Percentiles rank a stretch among this genome's conserved stretches.
phyloP scores from a whole-genome alignment of 108 stramenopile species.

The Nannochloropsis gaditana region DNA sequence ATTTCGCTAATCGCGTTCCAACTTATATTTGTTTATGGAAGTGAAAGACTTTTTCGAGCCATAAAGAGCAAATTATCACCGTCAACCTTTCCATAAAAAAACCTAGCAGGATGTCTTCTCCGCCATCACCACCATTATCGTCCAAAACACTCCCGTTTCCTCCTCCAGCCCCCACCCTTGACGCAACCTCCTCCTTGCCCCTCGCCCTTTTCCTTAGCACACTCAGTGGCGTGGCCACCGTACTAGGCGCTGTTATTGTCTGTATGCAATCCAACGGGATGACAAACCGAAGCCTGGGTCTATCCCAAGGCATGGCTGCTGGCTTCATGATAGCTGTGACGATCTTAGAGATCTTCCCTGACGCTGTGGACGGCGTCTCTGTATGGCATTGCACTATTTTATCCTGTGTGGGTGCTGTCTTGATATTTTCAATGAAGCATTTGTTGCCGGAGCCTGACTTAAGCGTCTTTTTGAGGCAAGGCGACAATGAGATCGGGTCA shows the following conservation, averaged over 20 bases:
- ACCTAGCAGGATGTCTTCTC: not conserved
- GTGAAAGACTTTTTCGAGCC: too few relatives aligned
- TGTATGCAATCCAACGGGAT: not conserved
- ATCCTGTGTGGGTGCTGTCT: constrained; percentile 28
- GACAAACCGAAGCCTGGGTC: constrained; percentile 55
- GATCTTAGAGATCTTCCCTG: constrained; percentile 70
- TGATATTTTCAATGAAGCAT: constrained; percentile 49
- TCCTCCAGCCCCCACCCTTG: not conserved
- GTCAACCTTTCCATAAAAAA: not conserved
- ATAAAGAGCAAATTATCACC: too few relatives aligned
- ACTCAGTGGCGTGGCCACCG: not conserved
- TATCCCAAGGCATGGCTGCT: constrained; percentile 62
- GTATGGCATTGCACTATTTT: constrained; percentile 27
- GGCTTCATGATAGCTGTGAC: constrained; percentile 78
- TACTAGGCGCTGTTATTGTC: not conserved
- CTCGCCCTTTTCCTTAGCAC: not conserved
- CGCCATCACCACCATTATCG: not conserved
- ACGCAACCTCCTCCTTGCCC: not conserved
- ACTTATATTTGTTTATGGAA: too few relatives aligned
- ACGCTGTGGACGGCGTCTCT: constrained; percentile 53
- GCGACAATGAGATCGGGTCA: not conserved
- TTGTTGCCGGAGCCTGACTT: constrained; percentile 59
- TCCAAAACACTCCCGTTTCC: not conserved
- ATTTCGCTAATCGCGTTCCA: too few relatives aligned
- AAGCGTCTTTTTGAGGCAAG: not conserved